Base-by-base conservation (phyloP, 352 stramenopile species). In the Pilasporangium apinafurcum region DNA sequence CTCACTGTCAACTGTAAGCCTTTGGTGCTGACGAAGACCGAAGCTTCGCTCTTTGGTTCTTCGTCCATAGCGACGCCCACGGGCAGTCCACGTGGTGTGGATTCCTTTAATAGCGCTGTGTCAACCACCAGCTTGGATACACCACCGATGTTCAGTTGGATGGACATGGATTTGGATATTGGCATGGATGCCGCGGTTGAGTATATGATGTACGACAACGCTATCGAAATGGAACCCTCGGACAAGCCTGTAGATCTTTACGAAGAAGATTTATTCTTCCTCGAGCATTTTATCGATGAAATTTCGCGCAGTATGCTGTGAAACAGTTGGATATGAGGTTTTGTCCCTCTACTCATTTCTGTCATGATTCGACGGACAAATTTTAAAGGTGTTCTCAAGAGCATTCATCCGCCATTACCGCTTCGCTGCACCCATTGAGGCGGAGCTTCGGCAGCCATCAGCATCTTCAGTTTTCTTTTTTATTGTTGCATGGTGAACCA, bases 261-360 rank as follows among this genome's bases (percentile, higher is more conserved):
- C 44, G 76, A 88, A 40, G 76, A 83, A 43, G 76, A 88, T 24
- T 51, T 88, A 8, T 88, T 81, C 61, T 88, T 88, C 44, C 64
- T 88, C 28, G 76, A 88, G 52, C 72, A 86, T 59, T 88, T 88
- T 34, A 86, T 88, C 51, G 64, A 68, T 43, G 76, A 86, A 64
- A 88, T 88, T 59, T 24, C 34, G 24, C 38, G 24, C 24, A 35
- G 38, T 28, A 45, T 35, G 38, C 38, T n/a, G n/a, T n/a, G n/a
- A n/a, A n/a, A n/a, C n/a, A n/a, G n/a, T n/a, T n/a, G n/a, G n/a
- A n/a, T n/a, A n/a, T n/a, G n/a, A n/a, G n/a, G n/a, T n/a, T n/a
- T n/a, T n/a, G n/a, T n/a, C n/a, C n/a, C n/a, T n/a, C n/a, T n/a
- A n/a, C n/a, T n/a, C n/a, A n/a, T n/a, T n/a, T n/a, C n/a, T n/a